Conservation (phyloP, 106 monocot genomes). For the Acanthochlamys bracteata region DNA sequence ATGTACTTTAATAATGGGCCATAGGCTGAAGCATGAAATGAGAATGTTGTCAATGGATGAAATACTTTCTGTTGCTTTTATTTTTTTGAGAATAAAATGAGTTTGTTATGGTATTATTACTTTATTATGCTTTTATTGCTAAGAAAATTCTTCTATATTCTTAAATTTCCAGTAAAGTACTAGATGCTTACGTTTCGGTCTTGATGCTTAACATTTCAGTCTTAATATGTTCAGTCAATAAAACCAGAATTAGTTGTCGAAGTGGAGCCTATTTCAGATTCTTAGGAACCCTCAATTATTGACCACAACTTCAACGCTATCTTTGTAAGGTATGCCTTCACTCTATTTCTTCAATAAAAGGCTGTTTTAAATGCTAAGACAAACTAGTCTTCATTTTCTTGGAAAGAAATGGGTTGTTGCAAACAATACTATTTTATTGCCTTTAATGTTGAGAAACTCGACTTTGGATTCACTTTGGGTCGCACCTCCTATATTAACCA, state of each 20-base stretch:
- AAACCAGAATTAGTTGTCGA: constrained; percentile 52
- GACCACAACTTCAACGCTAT: constrained; percentile 68
- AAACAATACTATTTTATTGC: no score
- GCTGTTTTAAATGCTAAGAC: neutral
- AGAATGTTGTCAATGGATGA: no score
- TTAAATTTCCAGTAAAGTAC: neutral
- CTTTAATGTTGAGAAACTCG: no score
- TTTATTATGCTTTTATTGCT: neutral
- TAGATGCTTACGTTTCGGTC: no score
- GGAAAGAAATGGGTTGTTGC: neutral
- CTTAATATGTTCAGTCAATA: constrained; percentile 28
- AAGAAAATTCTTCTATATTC: neutral
- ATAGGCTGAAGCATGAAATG: no score
- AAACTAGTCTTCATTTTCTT: neutral
- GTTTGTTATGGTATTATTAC: neutral
- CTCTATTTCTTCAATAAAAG: neutral
- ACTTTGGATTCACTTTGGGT: no score
- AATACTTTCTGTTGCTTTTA: no score
- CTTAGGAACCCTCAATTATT: constrained; percentile 62
- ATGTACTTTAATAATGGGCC: no score
- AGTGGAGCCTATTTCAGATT: constrained; percentile 63
- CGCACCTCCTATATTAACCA: no score
- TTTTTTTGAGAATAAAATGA: no score
- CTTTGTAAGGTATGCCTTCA: constrained; percentile 46
- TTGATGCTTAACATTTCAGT: neutral